Evolutionary conservation across 441 rosid genomes (phyloP).

Genomic region (Arabidopsis lyrata): DNA sequence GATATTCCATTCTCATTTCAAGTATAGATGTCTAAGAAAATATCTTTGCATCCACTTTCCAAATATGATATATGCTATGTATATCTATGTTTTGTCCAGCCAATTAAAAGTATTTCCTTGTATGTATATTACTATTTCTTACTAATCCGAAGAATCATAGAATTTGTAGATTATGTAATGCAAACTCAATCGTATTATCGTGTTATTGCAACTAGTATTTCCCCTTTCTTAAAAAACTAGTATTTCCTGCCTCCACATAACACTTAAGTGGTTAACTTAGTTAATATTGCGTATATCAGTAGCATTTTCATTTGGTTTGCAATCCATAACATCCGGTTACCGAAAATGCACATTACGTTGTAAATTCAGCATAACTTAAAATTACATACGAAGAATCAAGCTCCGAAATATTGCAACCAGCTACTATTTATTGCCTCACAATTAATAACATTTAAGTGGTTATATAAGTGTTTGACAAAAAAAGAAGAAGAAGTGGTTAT

Average conservation of each 20-base stretch:
- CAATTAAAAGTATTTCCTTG: neutral
- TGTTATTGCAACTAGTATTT: neutral
- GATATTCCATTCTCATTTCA: slow-evolving; percentile 28
- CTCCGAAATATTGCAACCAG: neutral
- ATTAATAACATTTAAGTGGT: slow-evolving; percentile 17
- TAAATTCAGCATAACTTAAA: slow-evolving; percentile 10
- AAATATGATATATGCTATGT: neutral
- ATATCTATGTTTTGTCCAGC: slow-evolving; percentile 1
- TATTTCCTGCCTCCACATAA: neutral
- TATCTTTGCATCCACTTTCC: slow-evolving; percentile 26
- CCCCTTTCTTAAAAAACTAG: no score
- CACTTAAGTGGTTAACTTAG: neutral
- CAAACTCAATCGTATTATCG: neutral
- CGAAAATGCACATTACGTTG: neutral
- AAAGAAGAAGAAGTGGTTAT: neutral
- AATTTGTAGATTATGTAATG: neutral
- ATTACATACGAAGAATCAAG: slow-evolving; percentile 16
- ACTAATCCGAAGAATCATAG: neutral
- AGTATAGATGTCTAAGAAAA: slow-evolving; percentile 18
- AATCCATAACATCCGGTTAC: neutral
- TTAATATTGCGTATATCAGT: neutral
- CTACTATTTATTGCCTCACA: slow-evolving; percentile 12
- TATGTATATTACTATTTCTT: neutral
- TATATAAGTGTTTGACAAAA: no score
- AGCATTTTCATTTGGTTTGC: slow-evolving; percentile 5